Conservation (phyloP, 2,329 filamentous ascomycete species). For the Dendrostoma leiphaemia region DNA sequence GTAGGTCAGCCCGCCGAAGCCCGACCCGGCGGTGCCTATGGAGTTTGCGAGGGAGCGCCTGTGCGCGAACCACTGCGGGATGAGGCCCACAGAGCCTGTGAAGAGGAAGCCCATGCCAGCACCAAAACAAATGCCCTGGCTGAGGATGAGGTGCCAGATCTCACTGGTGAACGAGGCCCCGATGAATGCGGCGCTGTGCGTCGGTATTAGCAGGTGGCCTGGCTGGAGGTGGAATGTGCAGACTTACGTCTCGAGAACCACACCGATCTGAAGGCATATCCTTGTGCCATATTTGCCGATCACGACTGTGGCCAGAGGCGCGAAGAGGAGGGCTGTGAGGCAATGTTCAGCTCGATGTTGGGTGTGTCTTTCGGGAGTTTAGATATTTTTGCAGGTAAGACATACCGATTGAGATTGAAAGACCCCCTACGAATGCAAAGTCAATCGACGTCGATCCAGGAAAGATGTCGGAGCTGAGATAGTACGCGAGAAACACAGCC, state of each 20-base stretch:
- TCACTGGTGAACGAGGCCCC: slow-evolving; percentile 65
- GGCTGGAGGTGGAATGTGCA: not conserved
- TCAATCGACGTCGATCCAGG: slow-evolving; percentile 61
- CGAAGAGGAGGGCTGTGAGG: slow-evolving; percentile 59
- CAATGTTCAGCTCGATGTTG: slow-evolving; percentile 27
- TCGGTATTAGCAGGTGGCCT: not conserved
- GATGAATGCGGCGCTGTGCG: slow-evolving; percentile 54
- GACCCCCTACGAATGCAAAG: slow-evolving; percentile 75
- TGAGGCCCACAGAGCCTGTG: slow-evolving; percentile 63
- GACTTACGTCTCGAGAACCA: slow-evolving; percentile 56
- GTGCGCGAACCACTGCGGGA: slow-evolving; percentile 73
- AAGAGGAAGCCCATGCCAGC: slow-evolving; percentile 76
- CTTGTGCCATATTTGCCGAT: slow-evolving; percentile 63
- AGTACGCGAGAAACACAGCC: slow-evolving; percentile 55
- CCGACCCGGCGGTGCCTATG: slow-evolving; percentile 65
- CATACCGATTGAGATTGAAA: slow-evolving; percentile 58
- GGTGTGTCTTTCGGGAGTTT: not conserved
- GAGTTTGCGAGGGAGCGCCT: slow-evolving; percentile 69
- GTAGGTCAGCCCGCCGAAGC: slow-evolving; percentile 72
- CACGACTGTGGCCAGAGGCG: slow-evolving; percentile 63
- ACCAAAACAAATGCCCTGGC: slow-evolving; percentile 75
- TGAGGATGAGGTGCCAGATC: slow-evolving; percentile 75
- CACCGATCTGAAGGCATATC: slow-evolving; percentile 61
- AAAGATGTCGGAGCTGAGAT: slow-evolving; percentile 57
- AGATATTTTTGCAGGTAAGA: not conserved